A percentile compares a stretch with the other conserved stretches of the same genome.
phyloP scores from a whole-genome alignment of 176 grass and related monocot genomes.

The Pontederia paniculata region DNA sequence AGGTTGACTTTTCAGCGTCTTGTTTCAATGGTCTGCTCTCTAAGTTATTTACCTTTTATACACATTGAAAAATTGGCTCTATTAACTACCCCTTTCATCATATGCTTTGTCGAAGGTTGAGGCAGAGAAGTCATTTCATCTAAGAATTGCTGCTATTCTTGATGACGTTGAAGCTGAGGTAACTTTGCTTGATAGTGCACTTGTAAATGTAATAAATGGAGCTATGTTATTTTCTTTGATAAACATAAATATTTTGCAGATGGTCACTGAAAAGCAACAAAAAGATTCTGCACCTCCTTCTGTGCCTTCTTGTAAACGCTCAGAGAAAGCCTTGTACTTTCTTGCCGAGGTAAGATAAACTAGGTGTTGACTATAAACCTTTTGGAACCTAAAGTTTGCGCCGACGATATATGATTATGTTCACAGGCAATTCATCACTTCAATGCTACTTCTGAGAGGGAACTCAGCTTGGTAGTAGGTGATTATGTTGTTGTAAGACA shows the following conservation, averaged over 20 bases:
- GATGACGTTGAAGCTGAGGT: conserved; percentile 99
- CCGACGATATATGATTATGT: background rate
- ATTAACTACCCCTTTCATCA: conserved; percentile 18
- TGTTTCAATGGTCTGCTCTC: conserved; percentile 53
- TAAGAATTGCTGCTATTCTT: conserved; percentile 88
- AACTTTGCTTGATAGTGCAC: conserved; percentile 2
- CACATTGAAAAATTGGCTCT: background rate
- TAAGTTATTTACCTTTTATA: too few species aligned
- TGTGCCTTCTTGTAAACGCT: conserved; percentile 62
- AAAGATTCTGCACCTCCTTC: conserved; percentile 77
- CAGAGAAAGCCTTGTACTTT: conserved; percentile 88
- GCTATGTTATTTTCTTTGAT: conserved; percentile 9
- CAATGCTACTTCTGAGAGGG: conserved; percentile 70
- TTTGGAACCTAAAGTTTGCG: background rate
- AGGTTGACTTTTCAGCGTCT: conserved; percentile 71
- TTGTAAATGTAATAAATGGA: background rate
- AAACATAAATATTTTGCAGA: conserved; percentile 35
- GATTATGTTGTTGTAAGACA: conserved; percentile 98
- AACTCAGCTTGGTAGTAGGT: conserved; percentile 82
- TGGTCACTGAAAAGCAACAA: conserved; percentile 88
- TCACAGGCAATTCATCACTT: conserved; percentile 77
- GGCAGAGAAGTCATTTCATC: conserved; percentile 88
- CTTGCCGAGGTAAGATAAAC: conserved; percentile 66
- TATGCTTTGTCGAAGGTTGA: conserved; percentile 61
- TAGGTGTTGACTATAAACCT: background rate